These are phyloP conservation scores for Bipolaris gigantea DNA, from an alignment of 2,329 filamentous ascomycete genomes.

Conservation along the genomic window DNA sequence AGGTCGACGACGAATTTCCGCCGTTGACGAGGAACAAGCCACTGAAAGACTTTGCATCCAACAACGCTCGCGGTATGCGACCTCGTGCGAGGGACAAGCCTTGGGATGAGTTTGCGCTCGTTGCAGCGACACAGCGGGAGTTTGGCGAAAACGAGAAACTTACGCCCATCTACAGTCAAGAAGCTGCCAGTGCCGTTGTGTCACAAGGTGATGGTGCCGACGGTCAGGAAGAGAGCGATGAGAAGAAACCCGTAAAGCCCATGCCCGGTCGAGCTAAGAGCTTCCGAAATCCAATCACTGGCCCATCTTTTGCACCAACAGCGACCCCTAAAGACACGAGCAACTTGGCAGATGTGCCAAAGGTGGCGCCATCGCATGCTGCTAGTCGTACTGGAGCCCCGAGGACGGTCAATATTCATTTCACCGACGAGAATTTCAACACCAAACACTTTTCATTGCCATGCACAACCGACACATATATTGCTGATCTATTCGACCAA, in stretches of 20 bases:
- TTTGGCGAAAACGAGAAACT: slow-evolving; percentile 68
- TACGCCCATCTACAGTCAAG: slow-evolving; percentile 68
- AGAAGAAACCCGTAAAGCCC: slow-evolving; percentile 26
- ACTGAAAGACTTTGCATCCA: slow-evolving; percentile 75
- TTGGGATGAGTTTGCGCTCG: slow-evolving; percentile 81
- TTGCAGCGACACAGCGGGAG: slow-evolving; percentile 69
- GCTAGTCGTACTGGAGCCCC: slow-evolving; percentile 66
- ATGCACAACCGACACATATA: slow-evolving; percentile 79
- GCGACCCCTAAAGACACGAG: slow-evolving; percentile 51
- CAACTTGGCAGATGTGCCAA: slow-evolving; percentile 49
- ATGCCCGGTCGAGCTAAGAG: slow-evolving; percentile 46
- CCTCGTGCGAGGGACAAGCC: slow-evolving; percentile 72
- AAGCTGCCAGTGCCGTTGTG: slow-evolving; percentile 44
- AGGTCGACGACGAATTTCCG: slow-evolving; percentile 84
- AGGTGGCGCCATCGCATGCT: slow-evolving; percentile 47
- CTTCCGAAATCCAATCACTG: slow-evolving; percentile 55
- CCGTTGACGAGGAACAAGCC: slow-evolving; percentile 73
- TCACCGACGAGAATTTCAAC: slow-evolving; percentile 71
- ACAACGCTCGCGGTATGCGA: slow-evolving; percentile 70
- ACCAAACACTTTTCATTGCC: slow-evolving; percentile 70
- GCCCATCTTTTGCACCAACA: slow-evolving; percentile 52
- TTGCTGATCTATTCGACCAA: slow-evolving; percentile 77
- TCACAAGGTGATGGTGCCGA: slow-evolving; percentile 19
- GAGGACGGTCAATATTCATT: slow-evolving; percentile 72
- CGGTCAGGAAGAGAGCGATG: slow-evolving; percentile 19